Conservation (phyloP, 2,329 filamentous ascomycete species). For the Monilinia vaccinii-corymbosi region DNA sequence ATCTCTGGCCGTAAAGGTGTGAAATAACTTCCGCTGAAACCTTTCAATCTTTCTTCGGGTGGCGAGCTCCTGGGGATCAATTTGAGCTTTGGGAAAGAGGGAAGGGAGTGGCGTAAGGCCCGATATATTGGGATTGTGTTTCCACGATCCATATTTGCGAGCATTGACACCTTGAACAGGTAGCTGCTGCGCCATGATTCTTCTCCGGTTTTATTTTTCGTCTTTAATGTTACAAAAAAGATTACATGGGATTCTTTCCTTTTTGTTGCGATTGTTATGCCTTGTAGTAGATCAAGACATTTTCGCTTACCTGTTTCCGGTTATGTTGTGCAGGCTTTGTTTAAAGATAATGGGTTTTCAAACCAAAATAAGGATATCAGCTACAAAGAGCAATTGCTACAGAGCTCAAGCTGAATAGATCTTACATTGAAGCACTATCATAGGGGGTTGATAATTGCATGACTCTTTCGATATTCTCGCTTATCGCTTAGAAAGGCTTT, state of each 20-base stretch:
- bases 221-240: too few species aligned
- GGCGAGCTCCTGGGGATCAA: neutral
- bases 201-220: too few species aligned
- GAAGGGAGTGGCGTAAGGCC: neutral
- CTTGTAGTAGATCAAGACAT: too few species aligned
- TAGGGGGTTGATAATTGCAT: too few species aligned
- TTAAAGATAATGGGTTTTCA: neutral
- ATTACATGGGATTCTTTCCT: neutral
- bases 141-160: neutral
- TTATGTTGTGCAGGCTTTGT: neutral
- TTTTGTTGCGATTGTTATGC: neutral
- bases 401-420: neutral
- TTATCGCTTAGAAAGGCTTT: too few species aligned
- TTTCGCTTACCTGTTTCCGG: neutral
- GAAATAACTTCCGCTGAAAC: slow-evolving; percentile 6
- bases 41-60: neutral
- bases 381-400: neutral
- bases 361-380: neutral
- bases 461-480: too few species aligned
- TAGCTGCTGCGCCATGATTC: neutral
- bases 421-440: too few species aligned
- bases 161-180: neutral
- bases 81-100: neutral
- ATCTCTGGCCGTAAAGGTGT: slow-evolving; percentile 14
- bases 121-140: neutral